These are phyloP conservation scores for Septoria linicola DNA, from an alignment of 2,329 filamentous ascomycete species.

Conservation along the genomic window DNA sequence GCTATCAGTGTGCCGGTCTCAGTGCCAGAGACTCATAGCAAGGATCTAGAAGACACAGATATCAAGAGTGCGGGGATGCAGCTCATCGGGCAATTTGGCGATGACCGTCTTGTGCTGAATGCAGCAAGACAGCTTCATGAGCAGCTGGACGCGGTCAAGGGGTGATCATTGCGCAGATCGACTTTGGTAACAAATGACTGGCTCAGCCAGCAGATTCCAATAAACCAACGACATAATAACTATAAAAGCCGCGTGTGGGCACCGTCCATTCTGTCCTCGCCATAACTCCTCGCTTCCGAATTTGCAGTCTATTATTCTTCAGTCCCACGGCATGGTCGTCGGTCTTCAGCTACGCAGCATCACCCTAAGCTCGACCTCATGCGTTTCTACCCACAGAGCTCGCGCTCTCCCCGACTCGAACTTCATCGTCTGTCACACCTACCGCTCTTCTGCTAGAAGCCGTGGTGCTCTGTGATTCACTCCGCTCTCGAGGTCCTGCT, in stretches of 20 bases:
- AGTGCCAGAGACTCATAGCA: constrained; percentile 27
- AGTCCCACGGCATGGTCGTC: no score
- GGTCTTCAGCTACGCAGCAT: no score
- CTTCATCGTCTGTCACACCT: constrained; percentile 34
- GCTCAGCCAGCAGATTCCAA: not conserved
- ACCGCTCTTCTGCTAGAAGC: constrained; percentile 34
- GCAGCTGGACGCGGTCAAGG: not conserved
- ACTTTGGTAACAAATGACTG: not conserved
- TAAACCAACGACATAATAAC: not conserved
- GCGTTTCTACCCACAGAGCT: constrained; percentile 28
- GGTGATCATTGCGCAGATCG: not conserved
- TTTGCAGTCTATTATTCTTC: constrained; percentile 11
- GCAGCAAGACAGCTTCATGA: constrained; percentile 41
- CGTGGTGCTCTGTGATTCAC: constrained; percentile 41
- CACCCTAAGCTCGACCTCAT: not conserved
- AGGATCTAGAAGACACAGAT: constrained; percentile 31
- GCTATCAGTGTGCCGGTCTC: constrained; percentile 77
- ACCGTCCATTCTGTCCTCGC: constrained; percentile 4
- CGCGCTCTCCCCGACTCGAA: constrained; percentile 40
- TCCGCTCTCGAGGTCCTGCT: constrained; percentile 38
- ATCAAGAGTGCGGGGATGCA: constrained; percentile 63
- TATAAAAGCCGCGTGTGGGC: constrained; percentile 6
- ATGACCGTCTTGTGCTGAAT: constrained; percentile 64
- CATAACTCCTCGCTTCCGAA: constrained; percentile 1
- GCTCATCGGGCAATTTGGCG: constrained; percentile 77